Evolutionary conservation across 2,329 filamentous ascomycete species (phyloP).

Genomic region (Tolypocladium cylindrosporum): DNA sequence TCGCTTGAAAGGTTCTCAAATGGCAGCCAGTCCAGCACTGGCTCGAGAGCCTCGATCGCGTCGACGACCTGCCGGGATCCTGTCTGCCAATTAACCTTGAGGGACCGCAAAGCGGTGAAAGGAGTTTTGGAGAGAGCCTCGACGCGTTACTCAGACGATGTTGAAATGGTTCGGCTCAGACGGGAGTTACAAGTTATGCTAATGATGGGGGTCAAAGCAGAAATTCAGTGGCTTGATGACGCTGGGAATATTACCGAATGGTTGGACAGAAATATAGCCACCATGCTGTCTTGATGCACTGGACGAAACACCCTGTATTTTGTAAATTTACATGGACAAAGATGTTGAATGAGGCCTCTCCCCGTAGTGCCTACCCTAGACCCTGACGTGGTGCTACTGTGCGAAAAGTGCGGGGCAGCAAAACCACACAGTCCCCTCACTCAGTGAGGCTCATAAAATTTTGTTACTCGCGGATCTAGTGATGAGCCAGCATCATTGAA

Average conservation of each 20-base stretch:
- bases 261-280: conserved; percentile 33
- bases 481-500: neutral
- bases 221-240: conserved; percentile 62
- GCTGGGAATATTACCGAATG: conserved; percentile 38
- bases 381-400: conserved; percentile 13
- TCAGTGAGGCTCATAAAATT: conserved; percentile 16
- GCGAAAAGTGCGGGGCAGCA: conserved; percentile 23
- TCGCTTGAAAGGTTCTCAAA: no score
- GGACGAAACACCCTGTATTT: neutral
- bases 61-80: conserved; percentile 17
- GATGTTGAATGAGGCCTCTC: neutral
- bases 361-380: neutral
- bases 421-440: conserved; percentile 28
- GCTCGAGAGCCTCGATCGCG: conserved; percentile 9
- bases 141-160: conserved; percentile 13
- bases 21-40: conserved; percentile 3
- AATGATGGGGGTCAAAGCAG: conserved; percentile 63
- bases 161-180: conserved; percentile 28
- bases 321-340: neutral
- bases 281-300: neutral
- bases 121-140: conserved; percentile 38
- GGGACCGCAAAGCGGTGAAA: conserved; percentile 49
- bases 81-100: conserved; percentile 31
- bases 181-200: conserved; percentile 63
- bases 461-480: conserved; percentile 9